Percentiles rank a stretch among this genome's conserved stretches.
Conservation (phyloP, 208 protist species). For the Wallacemonas rigidus region DNA sequence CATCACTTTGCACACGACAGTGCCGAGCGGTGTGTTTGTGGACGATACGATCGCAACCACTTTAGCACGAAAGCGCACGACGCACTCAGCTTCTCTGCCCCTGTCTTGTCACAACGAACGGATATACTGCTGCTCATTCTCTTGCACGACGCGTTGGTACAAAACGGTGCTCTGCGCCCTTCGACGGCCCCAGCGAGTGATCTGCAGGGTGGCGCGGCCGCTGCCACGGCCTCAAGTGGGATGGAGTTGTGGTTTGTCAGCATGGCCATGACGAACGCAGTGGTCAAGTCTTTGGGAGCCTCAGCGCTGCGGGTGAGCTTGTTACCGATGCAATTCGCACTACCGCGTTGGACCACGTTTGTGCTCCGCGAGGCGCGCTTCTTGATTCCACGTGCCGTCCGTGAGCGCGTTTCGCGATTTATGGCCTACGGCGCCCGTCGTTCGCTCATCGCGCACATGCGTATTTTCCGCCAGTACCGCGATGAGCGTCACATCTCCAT, state of each 20-base stretch:
- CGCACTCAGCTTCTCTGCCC: constrained; percentile 43
- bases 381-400: constrained; percentile 56
- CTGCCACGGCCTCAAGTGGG: constrained; percentile 16
- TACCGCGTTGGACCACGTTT: constrained; percentile 85
- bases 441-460: constrained; percentile 64
- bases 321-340: constrained; percentile 67
- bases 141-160: constrained; percentile 36
- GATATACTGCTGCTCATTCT: constrained; percentile 82
- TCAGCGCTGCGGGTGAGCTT: constrained; percentile 80
- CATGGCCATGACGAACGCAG: constrained; percentile 38
- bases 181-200: constrained; percentile 23
- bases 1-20: constrained; percentile 79
- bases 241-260: constrained; percentile 50
- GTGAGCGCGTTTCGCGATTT: constrained; percentile 71
- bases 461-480: constrained; percentile 48
- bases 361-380: constrained; percentile 72
- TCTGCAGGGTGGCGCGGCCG: no score
- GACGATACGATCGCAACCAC: constrained; percentile 39
- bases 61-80: constrained; percentile 47
- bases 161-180: constrained; percentile 8
- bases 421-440: constrained; percentile 80
- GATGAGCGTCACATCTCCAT: constrained; percentile 41
- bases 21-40: constrained; percentile 53
- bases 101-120: constrained; percentile 42
- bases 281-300: constrained; percentile 69